phyloP scores from a whole-genome alignment of 1,284 basidiomycete genomes.

The Cutaneotrichosporon cavernicola region DNA sequence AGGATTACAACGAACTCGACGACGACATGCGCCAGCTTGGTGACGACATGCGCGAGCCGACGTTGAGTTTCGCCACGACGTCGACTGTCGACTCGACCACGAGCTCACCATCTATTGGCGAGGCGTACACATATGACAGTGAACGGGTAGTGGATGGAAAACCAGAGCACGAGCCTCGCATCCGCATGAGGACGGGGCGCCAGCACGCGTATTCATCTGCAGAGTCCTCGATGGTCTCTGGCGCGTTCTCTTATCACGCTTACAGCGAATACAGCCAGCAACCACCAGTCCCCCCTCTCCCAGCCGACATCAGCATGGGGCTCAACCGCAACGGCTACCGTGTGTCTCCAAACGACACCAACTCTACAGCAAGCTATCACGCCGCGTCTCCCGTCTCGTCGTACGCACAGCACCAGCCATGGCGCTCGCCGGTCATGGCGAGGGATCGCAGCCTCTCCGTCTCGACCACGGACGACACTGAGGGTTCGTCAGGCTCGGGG shows the following conservation, averaged over 20 bases:
- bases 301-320: constrained; percentile 19
- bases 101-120: constrained; percentile 40
- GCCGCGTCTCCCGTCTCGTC: constrained; percentile 8
- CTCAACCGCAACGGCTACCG: constrained; percentile 16
- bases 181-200: constrained; percentile 41
- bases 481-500: constrained; percentile 13
- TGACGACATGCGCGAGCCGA: constrained; percentile 39
- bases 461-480: constrained; percentile 29
- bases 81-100: constrained; percentile 48
- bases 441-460: constrained; percentile 42
- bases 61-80: constrained; percentile 49
- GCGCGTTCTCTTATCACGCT: constrained; percentile 40
- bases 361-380: constrained; percentile 9
- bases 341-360: neutral
- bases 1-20: constrained; percentile 31
- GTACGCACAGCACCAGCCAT: constrained; percentile 15
- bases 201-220: constrained; percentile 47
- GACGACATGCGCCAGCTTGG: constrained; percentile 36
- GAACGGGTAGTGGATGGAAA: constrained; percentile 30
- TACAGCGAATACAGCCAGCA: constrained; percentile 38
- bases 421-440: constrained; percentile 22
- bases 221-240: constrained; percentile 47
- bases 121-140: constrained; percentile 33
- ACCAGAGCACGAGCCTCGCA: constrained; percentile 36
- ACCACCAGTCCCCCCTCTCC: constrained; percentile 40